These are phyloP conservation scores for Sicyos baderoa DNA, from an alignment of 306 rosid genomes.

Conservation along the genomic window DNA sequence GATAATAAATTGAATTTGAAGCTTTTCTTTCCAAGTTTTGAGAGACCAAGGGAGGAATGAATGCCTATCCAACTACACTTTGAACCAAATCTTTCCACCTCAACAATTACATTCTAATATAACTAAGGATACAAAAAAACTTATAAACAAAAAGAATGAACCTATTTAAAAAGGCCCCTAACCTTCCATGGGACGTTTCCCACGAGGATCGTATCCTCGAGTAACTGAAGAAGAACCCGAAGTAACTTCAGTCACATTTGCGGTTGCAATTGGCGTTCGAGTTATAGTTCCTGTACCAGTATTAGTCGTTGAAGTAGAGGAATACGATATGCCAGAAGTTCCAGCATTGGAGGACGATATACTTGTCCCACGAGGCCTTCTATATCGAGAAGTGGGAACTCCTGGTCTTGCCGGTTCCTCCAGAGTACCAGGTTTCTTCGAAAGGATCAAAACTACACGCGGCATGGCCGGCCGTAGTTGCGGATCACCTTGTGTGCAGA, in stretches of 20 bases:
- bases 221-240: conserved; percentile 5
- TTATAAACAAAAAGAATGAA: conserved; percentile 26
- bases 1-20: background rate
- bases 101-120: conserved; percentile 4
- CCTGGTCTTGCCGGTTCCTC: conserved; percentile 79
- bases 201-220: conserved; percentile 27
- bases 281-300: conserved; percentile 32
- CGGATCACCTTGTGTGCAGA: conserved; percentile 63
- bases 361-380: conserved; percentile 38
- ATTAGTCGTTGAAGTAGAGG: conserved; percentile 25
- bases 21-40: background rate
- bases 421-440: conserved; percentile 55
- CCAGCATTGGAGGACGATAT: conserved; percentile 43
- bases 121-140: conserved; percentile 25
- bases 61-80: conserved; percentile 2
- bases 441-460: conserved; percentile 63
- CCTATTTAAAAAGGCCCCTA: conserved; percentile 18
- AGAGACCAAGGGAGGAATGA: background rate
- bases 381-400: conserved; percentile 50
- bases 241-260: conserved; percentile 20
- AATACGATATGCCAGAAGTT: conserved; percentile 38
- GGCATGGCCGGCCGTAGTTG: conserved; percentile 64
- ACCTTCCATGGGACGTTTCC: conserved; percentile 57
- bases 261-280: conserved; percentile 19
- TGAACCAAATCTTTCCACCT: background rate